Percentiles rank a stretch among this genome's conserved stretches.
phyloP scores from a whole-genome alignment of 345 rosid genomes.

The Eucalyptus fibrosa region DNA sequence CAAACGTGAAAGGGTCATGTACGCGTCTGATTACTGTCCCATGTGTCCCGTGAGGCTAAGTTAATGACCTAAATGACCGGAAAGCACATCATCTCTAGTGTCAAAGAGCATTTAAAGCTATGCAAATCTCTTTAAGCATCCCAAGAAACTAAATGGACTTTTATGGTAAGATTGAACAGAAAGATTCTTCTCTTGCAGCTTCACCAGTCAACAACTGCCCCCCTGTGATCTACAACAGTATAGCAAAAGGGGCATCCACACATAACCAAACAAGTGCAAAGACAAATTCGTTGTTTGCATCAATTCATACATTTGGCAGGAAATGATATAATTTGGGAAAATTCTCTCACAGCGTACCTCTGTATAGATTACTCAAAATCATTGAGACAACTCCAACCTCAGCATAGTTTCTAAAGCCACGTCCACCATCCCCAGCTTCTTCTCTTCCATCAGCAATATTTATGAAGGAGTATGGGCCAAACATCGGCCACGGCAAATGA shows the following conservation, averaged over 20 bases:
- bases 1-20: background rate
- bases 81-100: background rate
- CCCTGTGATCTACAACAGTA: background rate
- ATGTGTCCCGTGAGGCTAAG: background rate
- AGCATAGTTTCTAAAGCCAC: background rate
- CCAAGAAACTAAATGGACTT: background rate
- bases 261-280: background rate
- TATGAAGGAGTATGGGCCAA: background rate
- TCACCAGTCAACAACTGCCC: background rate
- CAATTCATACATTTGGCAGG: background rate
- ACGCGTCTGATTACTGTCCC: background rate
- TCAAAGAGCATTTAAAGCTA: background rate
- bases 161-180: background rate
- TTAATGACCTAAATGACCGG: background rate
- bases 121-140: background rate
- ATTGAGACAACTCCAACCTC: background rate
- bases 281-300: background rate
- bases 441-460: background rate
- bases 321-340: background rate
- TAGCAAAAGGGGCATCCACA: background rate
- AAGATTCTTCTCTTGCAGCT: background rate
- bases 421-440: background rate
- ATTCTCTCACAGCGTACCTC: background rate
- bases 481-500: background rate
- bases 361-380: background rate